Conservation (phyloP, 169 alveolate genomes). For the Plasmodium falciparum region DNA sequence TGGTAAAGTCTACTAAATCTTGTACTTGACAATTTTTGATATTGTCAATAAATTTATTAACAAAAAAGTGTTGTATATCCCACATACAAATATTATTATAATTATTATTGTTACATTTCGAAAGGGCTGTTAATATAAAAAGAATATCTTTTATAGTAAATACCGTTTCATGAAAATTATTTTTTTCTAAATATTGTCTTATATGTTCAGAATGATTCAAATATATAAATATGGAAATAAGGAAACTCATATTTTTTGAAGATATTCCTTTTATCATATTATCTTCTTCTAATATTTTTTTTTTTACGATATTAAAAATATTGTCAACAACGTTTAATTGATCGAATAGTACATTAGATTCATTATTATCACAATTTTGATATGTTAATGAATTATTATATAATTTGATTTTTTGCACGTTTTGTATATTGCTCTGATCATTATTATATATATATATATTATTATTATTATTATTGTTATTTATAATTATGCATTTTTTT, state of each 20-base stretch:
- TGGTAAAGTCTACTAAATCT: constrained; percentile 64
- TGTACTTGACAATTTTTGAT: constrained; percentile 25
- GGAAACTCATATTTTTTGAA: constrained; percentile 68
- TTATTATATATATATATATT: no score
- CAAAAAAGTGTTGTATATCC: constrained; percentile 24
- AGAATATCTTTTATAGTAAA: constrained; percentile 63
- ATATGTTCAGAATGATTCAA: constrained; percentile 38
- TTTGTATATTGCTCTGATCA: no score
- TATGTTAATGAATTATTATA: not conserved
- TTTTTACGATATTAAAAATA: constrained; percentile 25
- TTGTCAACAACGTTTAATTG: constrained; percentile 24
- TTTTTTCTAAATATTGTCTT: constrained; percentile 41
- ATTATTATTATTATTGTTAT: no score
- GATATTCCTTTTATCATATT: constrained; percentile 22
- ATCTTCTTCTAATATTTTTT: constrained; percentile 21
- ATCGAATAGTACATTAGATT: not conserved
- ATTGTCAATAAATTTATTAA: constrained; percentile 55
- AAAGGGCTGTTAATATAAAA: constrained; percentile 50
- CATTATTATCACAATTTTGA: no score
- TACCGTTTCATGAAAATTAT: constrained; percentile 19
- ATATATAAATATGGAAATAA: constrained; percentile 47
- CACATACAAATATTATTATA: not conserved
- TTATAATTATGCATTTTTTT: not conserved
- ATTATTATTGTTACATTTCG: constrained; percentile 11
- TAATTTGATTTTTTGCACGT: not conserved